Base-by-base conservation (phyloP, 1,139 yeast species). In the Hansenula anomala region DNA sequence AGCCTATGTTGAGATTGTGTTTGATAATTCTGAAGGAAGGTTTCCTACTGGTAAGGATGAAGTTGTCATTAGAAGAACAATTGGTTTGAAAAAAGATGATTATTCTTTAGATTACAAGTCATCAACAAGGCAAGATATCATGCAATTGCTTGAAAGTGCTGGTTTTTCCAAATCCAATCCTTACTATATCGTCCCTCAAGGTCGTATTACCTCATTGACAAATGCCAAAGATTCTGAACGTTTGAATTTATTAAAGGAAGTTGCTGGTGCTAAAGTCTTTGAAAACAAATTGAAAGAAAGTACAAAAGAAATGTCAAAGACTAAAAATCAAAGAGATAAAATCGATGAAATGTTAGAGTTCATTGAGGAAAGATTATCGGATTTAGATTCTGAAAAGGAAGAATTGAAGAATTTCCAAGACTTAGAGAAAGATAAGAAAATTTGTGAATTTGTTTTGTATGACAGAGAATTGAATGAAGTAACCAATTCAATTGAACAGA, bases 141-240 rank as follows among this genome's bases (percentile, higher is more conserved):
- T 82, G 79, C 84, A 86, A 48, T 63, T 88, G 46, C 68, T 94
- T 31, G 97, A 92, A 59, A 81, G 88, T 54, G 96, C 96, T 0
- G 98, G 98, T 0, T 89, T 92, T 55, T 85, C 96, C 2, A 73
- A 87, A 43, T 80, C 90, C 4, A 90, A 89, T 48, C 97, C 97
- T 0, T 92, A 90, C 61, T 92, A 92, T 60, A 90, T 92, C 52
- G 98, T 92, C 4, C 98, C 98, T 1, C 99, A 92, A 60, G 99
- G 99, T 14, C 73, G 87, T 51, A 87, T 89, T 52, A 80, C 90
- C 0, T 73, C 84, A 2, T 69, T 92, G 44, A 92, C 98, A 0
- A 89, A 89, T 56, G 92, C 97, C 1, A 84, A 85, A 51, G 96
- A 89, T 58, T 58, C 75, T 4, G 97, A 90, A 55, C 72, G 97